A percentile compares a stretch with the other conserved stretches of the same genome.
phyloP scores from a whole-genome alignment of 2,329 filamentous ascomycete species.

The Trichophyton verrucosum region DNA sequence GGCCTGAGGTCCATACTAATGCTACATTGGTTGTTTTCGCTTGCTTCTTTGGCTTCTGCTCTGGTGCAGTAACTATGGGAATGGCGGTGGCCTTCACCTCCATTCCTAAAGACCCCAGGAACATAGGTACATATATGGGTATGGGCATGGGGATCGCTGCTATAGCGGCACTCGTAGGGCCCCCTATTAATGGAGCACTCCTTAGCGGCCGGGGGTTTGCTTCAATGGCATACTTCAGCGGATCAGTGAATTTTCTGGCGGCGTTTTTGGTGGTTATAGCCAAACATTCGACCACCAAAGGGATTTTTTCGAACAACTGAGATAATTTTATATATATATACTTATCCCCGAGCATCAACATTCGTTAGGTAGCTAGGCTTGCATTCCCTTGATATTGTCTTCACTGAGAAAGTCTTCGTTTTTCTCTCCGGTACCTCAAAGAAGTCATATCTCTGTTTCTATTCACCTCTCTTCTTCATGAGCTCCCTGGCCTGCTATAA shows the following conservation, averaged over 20 bases:
- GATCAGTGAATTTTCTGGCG: constrained; percentile 1
- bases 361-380: no score
- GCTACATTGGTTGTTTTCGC: neutral
- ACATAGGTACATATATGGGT: constrained; percentile 46
- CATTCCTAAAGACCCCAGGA: constrained; percentile 33
- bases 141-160: constrained; percentile 21
- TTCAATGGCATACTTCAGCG: constrained; percentile 6
- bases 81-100: constrained; percentile 10
- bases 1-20: constrained; percentile 28
- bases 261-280: neutral
- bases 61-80: constrained; percentile 35
- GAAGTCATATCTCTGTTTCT: no score
- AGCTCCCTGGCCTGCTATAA: no score
- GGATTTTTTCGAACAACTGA: constrained; percentile 7
- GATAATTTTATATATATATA: neutral
- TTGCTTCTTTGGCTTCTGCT: neutral
- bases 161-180: constrained; percentile 8
- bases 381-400: no score
- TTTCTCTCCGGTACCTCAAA: no score
- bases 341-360: no score
- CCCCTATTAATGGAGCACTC: constrained; percentile 11
- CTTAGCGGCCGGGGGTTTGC: constrained; percentile 4
- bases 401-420: no score
- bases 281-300: constrained; percentile 5
- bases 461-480: no score